Evolutionary conservation across 23 red algal species (phyloP), one percentile per base, ranked within the genome.

Genomic region (Gracilaria vermiculophylla): DNA sequence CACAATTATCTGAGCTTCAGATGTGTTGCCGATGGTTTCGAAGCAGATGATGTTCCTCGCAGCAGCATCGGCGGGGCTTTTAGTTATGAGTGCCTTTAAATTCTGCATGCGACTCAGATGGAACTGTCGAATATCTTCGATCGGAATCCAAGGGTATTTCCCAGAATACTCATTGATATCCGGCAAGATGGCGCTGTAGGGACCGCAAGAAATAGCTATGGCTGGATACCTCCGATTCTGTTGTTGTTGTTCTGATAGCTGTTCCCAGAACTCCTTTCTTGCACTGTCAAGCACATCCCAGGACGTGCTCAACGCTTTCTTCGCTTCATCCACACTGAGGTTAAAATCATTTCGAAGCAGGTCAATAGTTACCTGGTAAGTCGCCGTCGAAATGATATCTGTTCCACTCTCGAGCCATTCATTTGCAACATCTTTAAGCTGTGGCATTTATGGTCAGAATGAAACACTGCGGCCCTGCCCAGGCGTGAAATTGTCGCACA

Each of bases 351-450:
- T 17, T 86, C 58, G 21, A 7, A 86, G 60, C 8, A 32, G 19
- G 33, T 86, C 24, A 17, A 50, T 48, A 15, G 17, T 71, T 32
- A 72, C 81, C 47, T 86, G 81, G 42, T 86, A 86, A 23, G 81
- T 86, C n/a, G 81, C 81, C 44, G 81, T 86, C 28, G 65, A 31
- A 25, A 86, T 50, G 23, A 86, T 53, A 37, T 86, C 81, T 32
- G 81, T 19, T 34, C 81, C 81, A 49, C 56, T 34, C 27, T 72
- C 31, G 25, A 86, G 81, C 81, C 81, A 86, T 27, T 86, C 43
- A 53, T 70, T 53, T 25, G 81, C 56, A 16, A 86, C 81, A 17
- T 41, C 17, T 65, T 62, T 45, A 16, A 86, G 43, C 81, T 86
- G 10, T 5, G 33, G 24, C 16, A 11, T 15, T 23, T 73, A n/a